Base-by-base conservation (phyloP, 345 rosid species). In the Physaria fendleri region DNA sequence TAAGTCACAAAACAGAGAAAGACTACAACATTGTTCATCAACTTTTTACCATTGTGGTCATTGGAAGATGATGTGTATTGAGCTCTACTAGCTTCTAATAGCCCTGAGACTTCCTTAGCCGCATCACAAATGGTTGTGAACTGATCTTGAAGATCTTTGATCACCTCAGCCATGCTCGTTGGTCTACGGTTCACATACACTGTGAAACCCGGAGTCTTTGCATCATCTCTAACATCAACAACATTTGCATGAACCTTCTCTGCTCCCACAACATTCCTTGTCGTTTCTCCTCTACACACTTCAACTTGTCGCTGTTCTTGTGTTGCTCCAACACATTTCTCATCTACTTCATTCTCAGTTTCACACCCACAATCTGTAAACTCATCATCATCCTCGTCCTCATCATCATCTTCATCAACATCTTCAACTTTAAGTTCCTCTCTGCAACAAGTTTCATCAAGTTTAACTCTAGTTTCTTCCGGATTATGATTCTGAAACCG, bases 111-210 rank as follows among this genome's bases (percentile, higher is more conserved):
- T 61, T 81, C 96, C 20, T 73, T 85, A 41, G 95, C 99, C 32
- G 84, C 79, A 22, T 76, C 62, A 42, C 90, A 89, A 47, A 81
- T 79, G 8, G 68, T 65, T 5, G 37, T 68, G 72, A 89, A 93
- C 71, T 87, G 99, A 38, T 81, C 78, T 71, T 87, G 95, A 35
- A 93, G 90, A 72, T 93, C 99, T 71, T 79, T 87, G 64, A 93
- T 75, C 41, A 93, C 97, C 76, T 93, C 99, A 32, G 86, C 74
- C 96, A 93, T 87, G 66, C 84, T 93, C 5, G 97, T 93, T 59
- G 95, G 97, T 65, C 95, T 87, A 25, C 75, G 76, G 68, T 93
- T 89, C 33, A 87, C 97, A 72, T 87, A 89, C 17, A 87, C 97
- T 1, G 97, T 87, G 78, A 85, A 93, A 30, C 94, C 96, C 0